Percentiles rank a stretch among this genome's conserved stretches.
These are phyloP conservation scores for Mortierella alpina DNA, from an alignment of 192 early-diverging fungal genomes.

Conservation along the genomic window DNA sequence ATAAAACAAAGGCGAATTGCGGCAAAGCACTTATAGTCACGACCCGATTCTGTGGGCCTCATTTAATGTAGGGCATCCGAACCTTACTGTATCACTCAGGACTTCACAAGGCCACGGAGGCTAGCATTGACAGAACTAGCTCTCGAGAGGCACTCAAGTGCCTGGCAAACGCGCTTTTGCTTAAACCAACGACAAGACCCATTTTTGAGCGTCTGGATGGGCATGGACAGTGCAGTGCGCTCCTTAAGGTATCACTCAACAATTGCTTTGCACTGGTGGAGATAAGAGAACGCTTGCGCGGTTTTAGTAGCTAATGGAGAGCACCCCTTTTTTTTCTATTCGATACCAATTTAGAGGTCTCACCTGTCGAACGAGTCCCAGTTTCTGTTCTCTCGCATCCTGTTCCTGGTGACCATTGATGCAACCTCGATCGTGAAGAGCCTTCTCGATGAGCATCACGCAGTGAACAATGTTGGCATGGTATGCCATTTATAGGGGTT, in stretches of 20 bases:
- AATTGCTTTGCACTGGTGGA: neutral
- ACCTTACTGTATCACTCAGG: constrained; percentile 50
- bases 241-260: constrained; percentile 57
- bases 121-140: constrained; percentile 42
- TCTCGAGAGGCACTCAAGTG: constrained; percentile 73
- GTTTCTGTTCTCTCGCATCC: constrained; percentile 72
- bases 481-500: constrained; percentile 33
- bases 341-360: constrained; percentile 12
- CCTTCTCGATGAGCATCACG: constrained; percentile 54
- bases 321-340: neutral
- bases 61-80: constrained; percentile 40
- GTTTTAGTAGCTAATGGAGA: too few relatives aligned
- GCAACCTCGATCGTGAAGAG: constrained; percentile 47
- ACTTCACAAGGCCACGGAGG: constrained; percentile 24
- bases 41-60: too few relatives aligned
- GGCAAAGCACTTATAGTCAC: too few relatives aligned
- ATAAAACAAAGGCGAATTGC: too few relatives aligned
- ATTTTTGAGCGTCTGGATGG: constrained; percentile 61
- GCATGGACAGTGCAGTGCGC: constrained; percentile 35
- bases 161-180: constrained; percentile 72
- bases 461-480: constrained; percentile 47
- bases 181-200: constrained; percentile 58
- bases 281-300: neutral
- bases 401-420: constrained; percentile 76
- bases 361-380: constrained; percentile 60